Percentiles rank a stretch among this genome's conserved stretches.
Conservation (phyloP, 306 rosid genomes). For the Datisca glomerata region DNA sequence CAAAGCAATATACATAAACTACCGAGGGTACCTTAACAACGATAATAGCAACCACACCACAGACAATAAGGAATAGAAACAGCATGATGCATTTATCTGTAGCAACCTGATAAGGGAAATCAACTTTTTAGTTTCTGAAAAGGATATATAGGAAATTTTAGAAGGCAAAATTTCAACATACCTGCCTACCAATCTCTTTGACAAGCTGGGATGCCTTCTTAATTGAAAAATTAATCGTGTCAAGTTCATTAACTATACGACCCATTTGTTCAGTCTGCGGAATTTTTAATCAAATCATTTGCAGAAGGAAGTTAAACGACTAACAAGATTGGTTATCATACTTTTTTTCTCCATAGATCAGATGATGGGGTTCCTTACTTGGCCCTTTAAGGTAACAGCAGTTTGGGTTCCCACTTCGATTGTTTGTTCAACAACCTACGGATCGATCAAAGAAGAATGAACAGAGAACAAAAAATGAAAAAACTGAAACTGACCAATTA, state of each 20-base stretch:
- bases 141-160: too few species aligned
- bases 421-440: conserved; percentile 86
- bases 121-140: too few species aligned
- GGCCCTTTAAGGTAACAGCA: conserved; percentile 84
- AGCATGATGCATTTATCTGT: conserved; percentile 99
- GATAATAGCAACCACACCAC: conserved; percentile 90
- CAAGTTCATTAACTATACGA: conserved; percentile 90
- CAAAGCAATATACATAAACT: background rate
- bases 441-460: conserved; percentile 14
- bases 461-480: conserved; percentile 7
- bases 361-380: conserved; percentile 43
- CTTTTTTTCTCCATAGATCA: too few species aligned
- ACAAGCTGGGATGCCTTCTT: conserved; percentile 98
- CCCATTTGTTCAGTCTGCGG: conserved; percentile 98
- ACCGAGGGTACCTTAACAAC: conserved; percentile 66
- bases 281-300: conserved; percentile 11
- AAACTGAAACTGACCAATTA: background rate
- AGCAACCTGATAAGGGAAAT: conserved; percentile 59
- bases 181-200: conserved; percentile 99
- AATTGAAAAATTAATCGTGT: conserved; percentile 94
- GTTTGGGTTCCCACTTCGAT: conserved; percentile 95
- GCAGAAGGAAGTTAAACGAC: too few species aligned
- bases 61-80: conserved; percentile 75
- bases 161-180: conserved; percentile 13
- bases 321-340: too few species aligned